Evolutionary conservation across 495 filamentous ascomycete genomes (phyloP).

Genomic region (Aspergillus baeticus): DNA sequence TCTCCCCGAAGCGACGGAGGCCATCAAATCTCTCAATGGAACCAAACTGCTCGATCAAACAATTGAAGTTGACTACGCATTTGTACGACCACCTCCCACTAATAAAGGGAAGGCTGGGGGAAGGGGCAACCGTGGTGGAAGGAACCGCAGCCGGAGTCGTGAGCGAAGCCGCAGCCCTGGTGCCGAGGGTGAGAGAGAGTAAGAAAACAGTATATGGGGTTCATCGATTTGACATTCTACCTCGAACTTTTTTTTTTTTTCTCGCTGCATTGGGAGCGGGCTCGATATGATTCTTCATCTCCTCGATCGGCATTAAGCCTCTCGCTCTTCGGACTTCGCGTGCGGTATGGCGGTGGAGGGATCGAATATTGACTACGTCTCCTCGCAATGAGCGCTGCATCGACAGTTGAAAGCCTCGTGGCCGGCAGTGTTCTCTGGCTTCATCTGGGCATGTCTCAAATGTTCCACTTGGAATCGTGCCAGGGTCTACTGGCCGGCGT

Average conservation of each 20-base stretch:
- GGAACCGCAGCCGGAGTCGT: slow-evolving; percentile 55
- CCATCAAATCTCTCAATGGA: slow-evolving; percentile 79
- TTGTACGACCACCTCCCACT: slow-evolving; percentile 86
- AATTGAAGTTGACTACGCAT: slow-evolving; percentile 90
- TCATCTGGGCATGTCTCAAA: background rate
- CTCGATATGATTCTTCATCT: background rate
- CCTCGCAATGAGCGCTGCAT: background rate
- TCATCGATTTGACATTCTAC: background rate
- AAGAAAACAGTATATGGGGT: slow-evolving; percentile 8
- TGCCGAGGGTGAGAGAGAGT: slow-evolving; percentile 38
- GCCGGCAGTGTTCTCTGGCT: slow-evolving; percentile 22
- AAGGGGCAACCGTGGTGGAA: slow-evolving; percentile 44
- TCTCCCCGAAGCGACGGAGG: slow-evolving; percentile 77
- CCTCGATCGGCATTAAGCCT: background rate
- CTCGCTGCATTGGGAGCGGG: slow-evolving; percentile 2
- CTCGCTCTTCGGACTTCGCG: background rate
- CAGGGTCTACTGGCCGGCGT: slow-evolving; percentile 29
- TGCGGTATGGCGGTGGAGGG: background rate
- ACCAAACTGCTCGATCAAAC: slow-evolving; percentile 90
- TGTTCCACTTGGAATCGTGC: background rate
- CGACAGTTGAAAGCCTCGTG: slow-evolving; percentile 1
- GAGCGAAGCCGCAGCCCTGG: slow-evolving; percentile 60
- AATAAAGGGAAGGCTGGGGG: slow-evolving; percentile 56
- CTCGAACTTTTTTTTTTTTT: background rate
- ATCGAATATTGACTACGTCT: background rate